Conservation (phyloP, 371 early-diverging fungal genomes). For the Nosema bombycis region DNA sequence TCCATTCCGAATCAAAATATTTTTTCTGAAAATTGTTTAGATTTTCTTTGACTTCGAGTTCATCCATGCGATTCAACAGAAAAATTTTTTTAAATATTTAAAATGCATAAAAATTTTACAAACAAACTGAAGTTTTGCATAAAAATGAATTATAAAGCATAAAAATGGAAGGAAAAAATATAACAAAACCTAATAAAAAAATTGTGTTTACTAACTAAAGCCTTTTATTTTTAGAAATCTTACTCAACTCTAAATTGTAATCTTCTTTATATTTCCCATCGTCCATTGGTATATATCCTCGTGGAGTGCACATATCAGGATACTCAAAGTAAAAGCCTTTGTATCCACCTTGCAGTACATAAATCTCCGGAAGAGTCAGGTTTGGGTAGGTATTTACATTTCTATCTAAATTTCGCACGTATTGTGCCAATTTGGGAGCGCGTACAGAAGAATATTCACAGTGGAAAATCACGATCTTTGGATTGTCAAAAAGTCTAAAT, state of each 20-base stretch:
- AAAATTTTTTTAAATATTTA: no score
- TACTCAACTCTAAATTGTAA: conserved; percentile 15
- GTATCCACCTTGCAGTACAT: conserved; percentile 81
- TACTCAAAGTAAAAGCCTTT: conserved; percentile 68
- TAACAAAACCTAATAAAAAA: no score
- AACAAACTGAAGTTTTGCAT: no score
- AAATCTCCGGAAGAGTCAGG: conserved; percentile 75
- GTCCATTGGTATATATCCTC: conserved; percentile 58
- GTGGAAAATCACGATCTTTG: conserved; percentile 71
- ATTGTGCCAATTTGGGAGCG: conserved; percentile 74
- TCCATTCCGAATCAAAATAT: no score
- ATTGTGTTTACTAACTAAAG: neutral
- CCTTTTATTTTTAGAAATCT: neutral
- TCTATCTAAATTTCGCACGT: conserved; percentile 73
- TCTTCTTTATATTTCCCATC: conserved; percentile 44
- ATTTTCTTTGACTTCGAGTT: no score
- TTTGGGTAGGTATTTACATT: conserved; percentile 72
- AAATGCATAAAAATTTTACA: no score
- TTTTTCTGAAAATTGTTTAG: no score
- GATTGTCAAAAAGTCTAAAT: conserved; percentile 53
- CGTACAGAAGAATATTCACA: conserved; percentile 79
- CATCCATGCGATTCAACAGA: no score
- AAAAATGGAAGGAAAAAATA: no score
- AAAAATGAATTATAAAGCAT: no score
- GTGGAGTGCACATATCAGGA: conserved; percentile 60